Evolutionary conservation across 2,329 filamentous ascomycete genomes (phyloP), one percentile per base, ranked within the genome.

Genomic region (Aureobasidium subglaciale): DNA sequence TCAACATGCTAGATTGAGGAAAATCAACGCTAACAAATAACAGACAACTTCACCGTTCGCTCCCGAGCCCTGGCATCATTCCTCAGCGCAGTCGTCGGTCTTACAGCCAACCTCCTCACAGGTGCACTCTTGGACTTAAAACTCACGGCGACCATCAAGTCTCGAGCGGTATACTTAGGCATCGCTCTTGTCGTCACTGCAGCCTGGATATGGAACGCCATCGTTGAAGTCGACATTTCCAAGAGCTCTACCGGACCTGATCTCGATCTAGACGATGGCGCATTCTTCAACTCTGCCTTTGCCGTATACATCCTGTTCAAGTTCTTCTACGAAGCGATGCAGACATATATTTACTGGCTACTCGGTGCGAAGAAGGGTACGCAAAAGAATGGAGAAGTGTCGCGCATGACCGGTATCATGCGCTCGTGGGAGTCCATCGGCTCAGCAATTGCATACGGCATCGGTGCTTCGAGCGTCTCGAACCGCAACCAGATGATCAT

Each of bases 51-150:
- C 32, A 70, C 71, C 20, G 70, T 78, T 5, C 69, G 75, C 1
- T 72, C 74, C 1, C 71, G 75, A 8, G 74, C 74, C 1, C 60
- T 78, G 4, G 64, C 67, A 7, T 70, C 67, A 1, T 68, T 78
- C 7, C 57, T 77, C 1, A 73, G 73, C 0, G 76, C 73, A 0
- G 68, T 73, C 55, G 59, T 74, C 8, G 58, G 53, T 7, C 15
- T 48, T 11, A 24, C 43, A 35, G 43, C 25, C 2, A 48, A 48
- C 22, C 25, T 48, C 10, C 30, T 50, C 11, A 58, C 60, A 34
- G 62, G 60, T 20, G 35, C 58, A 1, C 25, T 61, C 5, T 55
- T 62, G 4, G 60, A 62, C 34, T 24, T 58, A 5, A 40, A 37
- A 3, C 46, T 57, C 42, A 52, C 56, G n/a, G 27, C 56, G n/a